These are phyloP conservation scores for Fusarium compactum DNA, from an alignment of 2,329 filamentous ascomycete genomes.

Conservation along the genomic window DNA sequence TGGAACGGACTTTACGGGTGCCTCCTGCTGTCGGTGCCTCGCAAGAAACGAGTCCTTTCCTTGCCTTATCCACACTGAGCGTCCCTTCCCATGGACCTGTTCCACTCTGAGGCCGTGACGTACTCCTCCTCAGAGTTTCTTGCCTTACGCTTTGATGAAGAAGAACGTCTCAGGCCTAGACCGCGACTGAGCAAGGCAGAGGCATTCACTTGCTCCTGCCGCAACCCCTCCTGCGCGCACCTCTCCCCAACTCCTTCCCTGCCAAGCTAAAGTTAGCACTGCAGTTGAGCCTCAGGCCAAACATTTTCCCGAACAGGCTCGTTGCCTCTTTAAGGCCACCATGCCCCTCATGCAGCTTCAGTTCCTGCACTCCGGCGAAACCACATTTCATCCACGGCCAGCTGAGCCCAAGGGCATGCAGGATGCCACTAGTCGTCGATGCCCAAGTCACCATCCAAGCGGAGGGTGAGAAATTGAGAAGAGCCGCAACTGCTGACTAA, in stretches of 20 bases:
- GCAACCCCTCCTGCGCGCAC: neutral
- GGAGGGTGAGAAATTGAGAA: no score
- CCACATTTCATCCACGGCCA: fast-evolving
- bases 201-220: fast-evolving
- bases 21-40: fast-evolving
- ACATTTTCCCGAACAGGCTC: fast-evolving
- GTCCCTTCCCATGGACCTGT: neutral
- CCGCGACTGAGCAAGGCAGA: neutral
- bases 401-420: neutral
- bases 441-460: neutral
- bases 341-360: neutral
- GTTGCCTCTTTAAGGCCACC: neutral
- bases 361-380: neutral
- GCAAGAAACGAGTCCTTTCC: fast-evolving
- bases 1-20: no score
- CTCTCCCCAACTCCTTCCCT: neutral
- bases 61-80: fast-evolving
- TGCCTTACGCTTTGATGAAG: neutral
- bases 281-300: fast-evolving
- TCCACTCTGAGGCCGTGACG: no score
- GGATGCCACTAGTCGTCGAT: fast-evolving
- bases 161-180: neutral
- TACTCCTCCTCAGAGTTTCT: neutral
- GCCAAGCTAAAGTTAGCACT: neutral
- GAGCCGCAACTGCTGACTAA: neutral